Percentiles rank a stretch among this genome's conserved stretches.
phyloP scores from a whole-genome alignment of 1,284 basidiomycete species.

The Naganishia albida region DNA sequence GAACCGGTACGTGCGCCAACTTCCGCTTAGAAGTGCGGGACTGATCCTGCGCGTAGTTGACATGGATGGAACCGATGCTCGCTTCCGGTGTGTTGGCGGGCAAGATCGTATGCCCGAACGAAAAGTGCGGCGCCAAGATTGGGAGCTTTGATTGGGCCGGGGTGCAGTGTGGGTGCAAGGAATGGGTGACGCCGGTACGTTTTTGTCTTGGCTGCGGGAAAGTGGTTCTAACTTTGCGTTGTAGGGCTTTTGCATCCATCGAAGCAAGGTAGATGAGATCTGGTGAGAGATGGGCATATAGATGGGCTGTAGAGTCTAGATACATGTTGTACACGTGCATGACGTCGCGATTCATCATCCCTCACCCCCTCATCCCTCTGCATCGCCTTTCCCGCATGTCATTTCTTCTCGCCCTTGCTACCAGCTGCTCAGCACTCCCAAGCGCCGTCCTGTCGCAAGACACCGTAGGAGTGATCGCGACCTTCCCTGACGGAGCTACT shows the following conservation, averaged over 20 bases:
- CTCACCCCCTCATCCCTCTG: too few species aligned
- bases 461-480: conserved; percentile 31
- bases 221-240: conserved; percentile 25
- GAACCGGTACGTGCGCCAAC: conserved; percentile 71
- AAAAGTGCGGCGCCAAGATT: conserved; percentile 83
- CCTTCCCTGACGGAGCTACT: conserved; percentile 48
- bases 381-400: too few species aligned
- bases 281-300: conserved; percentile 41
- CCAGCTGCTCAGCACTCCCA: too few species aligned
- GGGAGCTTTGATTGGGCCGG: conserved; percentile 98
- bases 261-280: conserved; percentile 88
- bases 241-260: conserved; percentile 83
- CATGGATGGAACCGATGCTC: conserved; percentile 89
- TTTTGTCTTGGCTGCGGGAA: conserved; percentile 4
- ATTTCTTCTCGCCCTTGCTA: too few species aligned
- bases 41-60: conserved; percentile 61
- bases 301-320: too few species aligned
- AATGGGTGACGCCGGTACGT: conserved; percentile 84
- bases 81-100: conserved; percentile 73
- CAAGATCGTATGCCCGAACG: conserved; percentile 87
- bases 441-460: background rate
- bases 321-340: too few species aligned
- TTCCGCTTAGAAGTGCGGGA: background rate
- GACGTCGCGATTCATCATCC: too few species aligned
- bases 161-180: conserved; percentile 83